A percentile compares a stretch with the other conserved stretches of the same genome.
These are phyloP conservation scores for Circinella minor DNA, from an alignment of 371 early-diverging fungal genomes.

Conservation along the genomic window DNA sequence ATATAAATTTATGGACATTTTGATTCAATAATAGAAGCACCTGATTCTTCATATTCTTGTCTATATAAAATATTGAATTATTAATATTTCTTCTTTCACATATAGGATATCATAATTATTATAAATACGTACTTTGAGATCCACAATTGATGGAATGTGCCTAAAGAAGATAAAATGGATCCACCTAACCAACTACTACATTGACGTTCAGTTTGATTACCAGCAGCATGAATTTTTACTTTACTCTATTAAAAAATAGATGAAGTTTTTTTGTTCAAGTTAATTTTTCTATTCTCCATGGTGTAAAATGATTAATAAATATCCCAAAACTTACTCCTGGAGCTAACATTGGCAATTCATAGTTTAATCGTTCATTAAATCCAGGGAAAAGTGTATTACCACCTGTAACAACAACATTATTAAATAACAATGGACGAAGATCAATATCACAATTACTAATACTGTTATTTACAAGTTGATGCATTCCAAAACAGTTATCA, in stretches of 20 bases:
- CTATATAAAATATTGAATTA: background rate
- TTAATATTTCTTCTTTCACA: background rate
- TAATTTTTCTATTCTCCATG: background rate
- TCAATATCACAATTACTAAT: conserved; percentile 85
- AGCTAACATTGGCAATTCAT: conserved; percentile 70
- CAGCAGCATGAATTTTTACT: conserved; percentile 82
- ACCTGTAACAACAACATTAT: conserved; percentile 88
- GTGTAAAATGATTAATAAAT: no score
- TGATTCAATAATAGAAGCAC: conserved; percentile 84
- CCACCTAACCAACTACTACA: conserved; percentile 97
- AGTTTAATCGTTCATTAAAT: conserved; percentile 84
- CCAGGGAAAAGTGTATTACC: conserved; percentile 89
- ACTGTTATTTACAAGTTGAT: conserved; percentile 73
- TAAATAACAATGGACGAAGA: conserved; percentile 79
- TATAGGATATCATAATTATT: background rate
- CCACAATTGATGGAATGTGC: conserved; percentile 98
- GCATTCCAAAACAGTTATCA: conserved; percentile 58
- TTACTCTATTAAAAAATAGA: conserved; percentile 55
- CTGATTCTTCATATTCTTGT: conserved; percentile 90
- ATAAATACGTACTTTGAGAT: conserved; percentile 59
- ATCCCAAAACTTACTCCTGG: conserved; percentile 67
- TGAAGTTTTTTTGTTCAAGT: background rate
- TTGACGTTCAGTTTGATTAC: conserved; percentile 80
- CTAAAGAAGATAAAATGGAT: conserved; percentile 92
- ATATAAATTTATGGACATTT: conserved; percentile 67